Evolutionary conservation across 2,329 filamentous ascomycete species (phyloP).

Genomic region (Bipolaris sorokiniana): DNA sequence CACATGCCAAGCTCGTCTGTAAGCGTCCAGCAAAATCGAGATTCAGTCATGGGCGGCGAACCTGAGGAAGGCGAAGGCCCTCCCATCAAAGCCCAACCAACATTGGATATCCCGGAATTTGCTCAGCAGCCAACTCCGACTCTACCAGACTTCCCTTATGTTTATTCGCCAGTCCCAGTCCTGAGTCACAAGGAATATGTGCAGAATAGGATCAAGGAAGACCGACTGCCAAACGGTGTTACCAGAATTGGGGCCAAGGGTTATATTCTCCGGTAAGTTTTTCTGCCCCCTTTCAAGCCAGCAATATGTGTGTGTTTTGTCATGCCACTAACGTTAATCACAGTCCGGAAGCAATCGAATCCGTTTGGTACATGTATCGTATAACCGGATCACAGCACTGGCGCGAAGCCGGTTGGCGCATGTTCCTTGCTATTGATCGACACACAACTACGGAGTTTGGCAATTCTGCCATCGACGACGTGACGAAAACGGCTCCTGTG

Average conservation of each 20-base stretch:
- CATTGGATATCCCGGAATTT: slow-evolving; percentile 18
- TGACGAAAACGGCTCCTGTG: slow-evolving; percentile 58
- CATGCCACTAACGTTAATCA: slow-evolving; percentile 6
- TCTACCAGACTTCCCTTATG: slow-evolving; percentile 36
- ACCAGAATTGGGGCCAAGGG: slow-evolving; percentile 60
- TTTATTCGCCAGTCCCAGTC: slow-evolving; percentile 41
- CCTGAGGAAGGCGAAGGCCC: slow-evolving; percentile 27
- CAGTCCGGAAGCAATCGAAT: slow-evolving; percentile 78
- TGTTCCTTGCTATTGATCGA: slow-evolving; percentile 70
- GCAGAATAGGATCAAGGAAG: slow-evolving; percentile 48
- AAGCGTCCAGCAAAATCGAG: slow-evolving; percentile 12
- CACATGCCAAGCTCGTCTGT: slow-evolving; percentile 17
- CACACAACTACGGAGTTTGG: slow-evolving; percentile 67
- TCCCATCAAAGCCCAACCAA: slow-evolving; percentile 33
- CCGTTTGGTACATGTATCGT: slow-evolving; percentile 78
- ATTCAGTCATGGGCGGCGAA: slow-evolving; percentile 28
- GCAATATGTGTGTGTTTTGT: neutral
- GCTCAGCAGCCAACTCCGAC: slow-evolving; percentile 23
- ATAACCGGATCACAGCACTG: slow-evolving; percentile 70
- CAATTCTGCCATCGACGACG: slow-evolving; percentile 70
- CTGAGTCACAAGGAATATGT: slow-evolving; percentile 47
- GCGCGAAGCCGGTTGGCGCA: slow-evolving; percentile 74
- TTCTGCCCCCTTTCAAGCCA: neutral
- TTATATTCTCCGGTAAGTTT: slow-evolving; percentile 65
- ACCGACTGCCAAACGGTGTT: slow-evolving; percentile 62